Conservation (phyloP, 495 filamentous ascomycete genomes). For the Trichoderma reesei region DNA sequence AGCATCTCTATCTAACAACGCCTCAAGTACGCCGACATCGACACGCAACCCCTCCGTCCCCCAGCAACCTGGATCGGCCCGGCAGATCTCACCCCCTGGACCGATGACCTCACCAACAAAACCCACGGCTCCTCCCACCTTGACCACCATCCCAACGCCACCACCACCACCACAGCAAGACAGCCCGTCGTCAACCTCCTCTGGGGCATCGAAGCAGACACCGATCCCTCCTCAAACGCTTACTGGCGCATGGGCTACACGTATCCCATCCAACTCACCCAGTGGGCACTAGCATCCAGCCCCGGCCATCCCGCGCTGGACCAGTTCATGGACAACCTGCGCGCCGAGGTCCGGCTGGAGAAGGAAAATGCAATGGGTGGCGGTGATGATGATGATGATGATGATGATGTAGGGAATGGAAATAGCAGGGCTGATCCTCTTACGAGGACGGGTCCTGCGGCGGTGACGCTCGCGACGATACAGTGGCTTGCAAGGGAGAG, state of each 20-base stretch:
- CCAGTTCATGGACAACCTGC: background rate
- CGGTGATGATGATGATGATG: too few relatives aligned
- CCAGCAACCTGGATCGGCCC: background rate
- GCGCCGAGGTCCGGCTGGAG: background rate
- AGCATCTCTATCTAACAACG: background rate
- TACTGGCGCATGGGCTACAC: conserved; percentile 4
- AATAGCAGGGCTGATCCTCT: background rate
- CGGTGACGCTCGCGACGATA: background rate
- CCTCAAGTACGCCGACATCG: background rate
- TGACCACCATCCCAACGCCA: too few relatives aligned
- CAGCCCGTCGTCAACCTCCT: conserved; percentile 3
- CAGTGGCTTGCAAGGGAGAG: background rate
- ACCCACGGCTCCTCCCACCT: background rate
- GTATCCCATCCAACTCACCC: background rate
- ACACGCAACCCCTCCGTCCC: background rate
- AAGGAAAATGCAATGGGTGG: background rate
- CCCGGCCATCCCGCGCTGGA: background rate
- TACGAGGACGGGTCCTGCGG: background rate
- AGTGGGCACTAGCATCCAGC: background rate
- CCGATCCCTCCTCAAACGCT: background rate
- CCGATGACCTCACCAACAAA: background rate
- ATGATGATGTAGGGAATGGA: too few relatives aligned
- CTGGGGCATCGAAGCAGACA: background rate
- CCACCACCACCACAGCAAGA: too few relatives aligned
- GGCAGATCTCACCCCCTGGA: background rate